Evolutionary conservation across 2,329 filamentous ascomycete genomes (phyloP).

Genomic region (Didymella pomorum): DNA sequence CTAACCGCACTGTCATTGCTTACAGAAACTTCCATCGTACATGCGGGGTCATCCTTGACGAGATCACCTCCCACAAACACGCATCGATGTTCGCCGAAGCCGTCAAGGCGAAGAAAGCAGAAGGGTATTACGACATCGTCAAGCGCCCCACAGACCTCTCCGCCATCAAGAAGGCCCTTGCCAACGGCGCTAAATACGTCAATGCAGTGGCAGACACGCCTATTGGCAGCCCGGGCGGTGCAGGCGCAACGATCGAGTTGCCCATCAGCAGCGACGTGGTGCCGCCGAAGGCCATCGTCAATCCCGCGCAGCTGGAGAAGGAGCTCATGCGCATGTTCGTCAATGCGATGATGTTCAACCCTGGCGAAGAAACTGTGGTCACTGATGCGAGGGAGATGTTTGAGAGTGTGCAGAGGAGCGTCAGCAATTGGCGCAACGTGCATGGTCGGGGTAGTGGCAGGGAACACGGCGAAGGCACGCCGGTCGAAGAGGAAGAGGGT

Average conservation of each 20-base stretch:
- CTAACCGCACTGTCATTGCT: slow-evolving; percentile 50
- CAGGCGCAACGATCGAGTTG: slow-evolving; percentile 55
- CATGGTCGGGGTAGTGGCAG: slow-evolving; percentile 56
- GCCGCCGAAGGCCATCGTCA: slow-evolving; percentile 89
- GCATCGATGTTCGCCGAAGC: slow-evolving; percentile 60
- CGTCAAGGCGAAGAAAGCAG: slow-evolving; percentile 59
- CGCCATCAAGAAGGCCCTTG: slow-evolving; percentile 59
- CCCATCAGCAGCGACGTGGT: slow-evolving; percentile 78
- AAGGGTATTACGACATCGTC: slow-evolving; percentile 62
- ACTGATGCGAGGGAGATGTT: slow-evolving; percentile 91
- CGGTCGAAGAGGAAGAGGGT: slow-evolving; percentile 37
- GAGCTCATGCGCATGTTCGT: slow-evolving; percentile 97
- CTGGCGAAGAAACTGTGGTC: slow-evolving; percentile 87
- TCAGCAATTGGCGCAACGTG: slow-evolving; percentile 77
- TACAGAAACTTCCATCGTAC: slow-evolving; percentile 60
- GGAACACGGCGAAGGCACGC: slow-evolving; percentile 43
- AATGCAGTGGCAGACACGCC: slow-evolving; percentile 61
- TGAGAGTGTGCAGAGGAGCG: slow-evolving; percentile 79
- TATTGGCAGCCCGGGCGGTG: slow-evolving; percentile 67
- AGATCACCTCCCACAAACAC: slow-evolving; percentile 61
- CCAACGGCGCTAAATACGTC: slow-evolving; percentile 66
- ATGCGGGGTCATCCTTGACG: slow-evolving; percentile 59
- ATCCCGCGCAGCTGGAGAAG: slow-evolving; percentile 89
- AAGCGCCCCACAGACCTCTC: slow-evolving; percentile 62
- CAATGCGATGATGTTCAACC: slow-evolving; percentile 98